Conservation (phyloP, 1,284 basidiomycete genomes). For the Phaffia rhodozyma region DNA sequence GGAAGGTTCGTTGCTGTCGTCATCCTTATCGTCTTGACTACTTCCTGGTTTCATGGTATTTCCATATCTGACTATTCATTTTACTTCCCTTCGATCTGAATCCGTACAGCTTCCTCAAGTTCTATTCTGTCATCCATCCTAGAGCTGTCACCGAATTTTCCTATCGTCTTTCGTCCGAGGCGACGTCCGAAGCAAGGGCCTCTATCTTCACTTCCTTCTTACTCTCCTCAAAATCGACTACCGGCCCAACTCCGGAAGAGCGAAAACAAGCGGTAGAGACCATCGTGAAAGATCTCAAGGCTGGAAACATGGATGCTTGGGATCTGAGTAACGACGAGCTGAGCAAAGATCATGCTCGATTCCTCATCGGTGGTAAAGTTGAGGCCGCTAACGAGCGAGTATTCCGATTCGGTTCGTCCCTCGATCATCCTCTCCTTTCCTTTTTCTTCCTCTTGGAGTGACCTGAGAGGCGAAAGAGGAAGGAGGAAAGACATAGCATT, state of each 20-base stretch:
- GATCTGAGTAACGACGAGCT: constrained; percentile 94
- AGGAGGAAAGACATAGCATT: background rate
- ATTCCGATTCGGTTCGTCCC: constrained; percentile 73
- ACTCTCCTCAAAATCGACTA: constrained; percentile 45
- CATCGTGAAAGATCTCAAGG: constrained; percentile 51
- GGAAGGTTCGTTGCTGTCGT: constrained; percentile 53
- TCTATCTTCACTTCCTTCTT: constrained; percentile 88
- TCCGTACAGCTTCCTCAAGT: constrained; percentile 59
- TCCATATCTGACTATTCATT: constrained; percentile 4
- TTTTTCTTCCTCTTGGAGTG: background rate
- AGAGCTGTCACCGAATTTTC: constrained; percentile 93
- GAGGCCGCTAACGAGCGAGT: constrained; percentile 72
- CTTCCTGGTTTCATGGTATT: constrained; percentile 2
- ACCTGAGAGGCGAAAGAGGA: background rate
- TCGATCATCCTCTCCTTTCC: background rate
- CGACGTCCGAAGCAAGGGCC: constrained; percentile 40
- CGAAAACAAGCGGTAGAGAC: constrained; percentile 56
- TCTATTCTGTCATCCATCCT: constrained; percentile 79
- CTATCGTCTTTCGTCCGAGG: constrained; percentile 57
- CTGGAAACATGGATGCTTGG: constrained; percentile 61
- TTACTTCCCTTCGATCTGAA: background rate
- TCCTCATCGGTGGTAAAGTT: constrained; percentile 80
- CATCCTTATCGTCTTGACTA: constrained; percentile 6
- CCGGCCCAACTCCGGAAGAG: constrained; percentile 35
- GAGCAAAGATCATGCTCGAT: constrained; percentile 86